Evolutionary conservation across 768 basidiomycete genomes (phyloP).

Genomic region (Cyclocybe cylindracea): DNA sequence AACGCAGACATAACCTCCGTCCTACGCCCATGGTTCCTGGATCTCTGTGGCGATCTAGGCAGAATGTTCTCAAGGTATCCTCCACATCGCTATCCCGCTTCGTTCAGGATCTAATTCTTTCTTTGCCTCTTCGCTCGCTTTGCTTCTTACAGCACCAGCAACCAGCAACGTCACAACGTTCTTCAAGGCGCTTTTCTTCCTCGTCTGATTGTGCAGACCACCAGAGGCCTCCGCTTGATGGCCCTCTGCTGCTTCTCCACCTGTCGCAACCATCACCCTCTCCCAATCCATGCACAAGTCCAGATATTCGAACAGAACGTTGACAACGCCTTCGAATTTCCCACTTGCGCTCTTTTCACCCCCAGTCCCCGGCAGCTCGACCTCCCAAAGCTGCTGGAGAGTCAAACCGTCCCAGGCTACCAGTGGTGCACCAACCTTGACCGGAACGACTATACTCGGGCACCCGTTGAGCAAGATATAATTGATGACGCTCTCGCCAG

Average conservation of each 20-base stretch:
- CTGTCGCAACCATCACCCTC: slow-evolving; percentile 37
- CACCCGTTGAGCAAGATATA: slow-evolving; percentile 64
- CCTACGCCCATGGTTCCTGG: not conserved
- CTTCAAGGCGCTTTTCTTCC: slow-evolving; percentile 36
- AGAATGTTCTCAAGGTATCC: slow-evolving; percentile 45
- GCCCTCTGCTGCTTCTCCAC: slow-evolving; percentile 2
- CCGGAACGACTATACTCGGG: slow-evolving; percentile 60
- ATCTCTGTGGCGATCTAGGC: not conserved
- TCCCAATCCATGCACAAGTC: slow-evolving; percentile 67
- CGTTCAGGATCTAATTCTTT: slow-evolving; percentile 57
- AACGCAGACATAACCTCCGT: too few species aligned
- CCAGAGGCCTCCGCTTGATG: not conserved
- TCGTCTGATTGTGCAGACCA: not conserved
- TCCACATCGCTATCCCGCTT: slow-evolving; percentile 67
- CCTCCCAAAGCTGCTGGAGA: slow-evolving; percentile 56
- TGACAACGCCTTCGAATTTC: slow-evolving; percentile 53
- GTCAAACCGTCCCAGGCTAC: slow-evolving; percentile 66
- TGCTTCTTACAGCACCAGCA: slow-evolving; percentile 55
- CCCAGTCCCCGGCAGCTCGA: slow-evolving; percentile 42
- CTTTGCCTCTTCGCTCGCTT: slow-evolving; percentile 52
- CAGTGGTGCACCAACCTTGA: slow-evolving; percentile 60
- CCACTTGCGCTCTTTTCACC: slow-evolving; percentile 30
- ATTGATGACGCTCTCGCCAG: slow-evolving; percentile 62
- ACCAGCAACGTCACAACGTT: slow-evolving; percentile 52
- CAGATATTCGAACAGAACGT: slow-evolving; percentile 57